A percentile compares a stretch with the other conserved stretches of the same genome.
These are phyloP conservation scores for Starmerella vitae DNA, from an alignment of 805 yeast species.

Conservation along the genomic window DNA sequence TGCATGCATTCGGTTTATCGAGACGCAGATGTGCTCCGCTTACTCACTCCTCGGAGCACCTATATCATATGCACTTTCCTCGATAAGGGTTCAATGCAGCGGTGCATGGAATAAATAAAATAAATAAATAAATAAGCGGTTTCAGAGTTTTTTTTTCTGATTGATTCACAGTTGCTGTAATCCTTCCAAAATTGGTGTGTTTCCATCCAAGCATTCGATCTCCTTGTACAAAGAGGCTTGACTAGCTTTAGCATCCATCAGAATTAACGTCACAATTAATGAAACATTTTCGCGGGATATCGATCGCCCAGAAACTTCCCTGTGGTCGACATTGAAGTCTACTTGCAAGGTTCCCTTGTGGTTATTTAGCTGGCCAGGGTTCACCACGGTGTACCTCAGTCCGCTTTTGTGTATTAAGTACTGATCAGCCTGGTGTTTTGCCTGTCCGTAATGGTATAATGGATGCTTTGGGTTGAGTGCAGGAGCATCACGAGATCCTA, in stretches of 20 bases:
- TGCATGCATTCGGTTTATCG: too few relatives aligned
- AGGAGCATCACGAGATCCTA: slow-evolving; percentile 38
- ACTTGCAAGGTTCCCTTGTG: slow-evolving; percentile 35
- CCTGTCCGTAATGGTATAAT: slow-evolving; percentile 40
- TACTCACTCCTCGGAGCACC: too few relatives aligned
- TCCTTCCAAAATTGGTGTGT: slow-evolving; percentile 11
- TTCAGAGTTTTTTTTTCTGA: too few relatives aligned
- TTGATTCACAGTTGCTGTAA: slow-evolving; percentile 4
- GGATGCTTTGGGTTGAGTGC: slow-evolving; percentile 32
- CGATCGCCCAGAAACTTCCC: slow-evolving; percentile 14
- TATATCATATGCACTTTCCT: too few relatives aligned
- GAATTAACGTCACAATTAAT: slow-evolving; percentile 24
- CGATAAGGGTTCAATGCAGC: too few relatives aligned
- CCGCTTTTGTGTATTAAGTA: slow-evolving; percentile 29
- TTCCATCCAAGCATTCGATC: slow-evolving; percentile 20
- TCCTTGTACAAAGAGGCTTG: slow-evolving; percentile 9
- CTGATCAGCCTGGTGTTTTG: slow-evolving; percentile 49
- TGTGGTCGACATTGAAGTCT: slow-evolving; percentile 21
- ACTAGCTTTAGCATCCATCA: slow-evolving; percentile 16
- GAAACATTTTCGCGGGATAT: slow-evolving; percentile 46
- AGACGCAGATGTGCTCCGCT: too few relatives aligned
- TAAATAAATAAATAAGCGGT: too few relatives aligned
- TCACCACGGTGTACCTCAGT: slow-evolving; percentile 43
- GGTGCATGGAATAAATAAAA: too few relatives aligned
- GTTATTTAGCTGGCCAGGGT: slow-evolving; percentile 38